Evolutionary conservation across 805 yeast genomes (phyloP).

Genomic region (Teunomyces funiuensis): DNA sequence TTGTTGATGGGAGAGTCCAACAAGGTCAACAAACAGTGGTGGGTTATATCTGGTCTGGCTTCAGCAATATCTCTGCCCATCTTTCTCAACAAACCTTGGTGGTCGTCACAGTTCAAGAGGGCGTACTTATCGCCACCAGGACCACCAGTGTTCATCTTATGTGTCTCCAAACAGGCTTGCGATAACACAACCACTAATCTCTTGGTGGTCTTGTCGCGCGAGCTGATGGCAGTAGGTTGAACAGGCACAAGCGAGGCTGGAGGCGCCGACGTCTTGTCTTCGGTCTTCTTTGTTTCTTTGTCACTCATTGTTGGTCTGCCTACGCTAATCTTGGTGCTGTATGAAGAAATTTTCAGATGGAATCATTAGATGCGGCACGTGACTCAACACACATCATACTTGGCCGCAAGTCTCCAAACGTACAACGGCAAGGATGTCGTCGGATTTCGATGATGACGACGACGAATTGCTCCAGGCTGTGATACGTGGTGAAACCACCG

Average conservation of each 20-base stretch:
- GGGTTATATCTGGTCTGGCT: conserved; percentile 99
- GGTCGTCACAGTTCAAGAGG: conserved; percentile 94
- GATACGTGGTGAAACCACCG: conserved; percentile 20
- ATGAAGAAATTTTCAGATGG: conserved; percentile 8
- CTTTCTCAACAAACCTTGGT: conserved; percentile 90
- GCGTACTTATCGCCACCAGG: conserved; percentile 89
- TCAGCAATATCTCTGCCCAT: conserved; percentile 98
- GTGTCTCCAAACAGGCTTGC: conserved; percentile 94
- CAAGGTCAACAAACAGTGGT: conserved; percentile 91
- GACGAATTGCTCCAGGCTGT: conserved; percentile 52
- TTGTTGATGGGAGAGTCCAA: conserved; percentile 97
- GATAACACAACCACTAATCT: conserved; percentile 92
- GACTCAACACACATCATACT: not conserved
- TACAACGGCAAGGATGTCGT: conserved; percentile 11
- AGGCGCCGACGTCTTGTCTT: conserved; percentile 23
- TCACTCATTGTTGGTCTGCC: conserved; percentile 1
- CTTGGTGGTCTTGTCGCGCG: conserved; percentile 83
- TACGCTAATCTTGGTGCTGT: not conserved
- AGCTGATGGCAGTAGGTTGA: conserved; percentile 76
- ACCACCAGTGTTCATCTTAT: conserved; percentile 75
- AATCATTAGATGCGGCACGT: conserved; percentile 1
- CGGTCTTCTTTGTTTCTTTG: conserved; percentile 16
- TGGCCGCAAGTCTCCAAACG: not conserved
- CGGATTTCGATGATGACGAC: conserved; percentile 39
- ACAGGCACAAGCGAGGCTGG: conserved; percentile 80